Evolutionary conservation across 2,329 filamentous ascomycete species (phyloP).

Genomic region (Aspergillus melleus): DNA sequence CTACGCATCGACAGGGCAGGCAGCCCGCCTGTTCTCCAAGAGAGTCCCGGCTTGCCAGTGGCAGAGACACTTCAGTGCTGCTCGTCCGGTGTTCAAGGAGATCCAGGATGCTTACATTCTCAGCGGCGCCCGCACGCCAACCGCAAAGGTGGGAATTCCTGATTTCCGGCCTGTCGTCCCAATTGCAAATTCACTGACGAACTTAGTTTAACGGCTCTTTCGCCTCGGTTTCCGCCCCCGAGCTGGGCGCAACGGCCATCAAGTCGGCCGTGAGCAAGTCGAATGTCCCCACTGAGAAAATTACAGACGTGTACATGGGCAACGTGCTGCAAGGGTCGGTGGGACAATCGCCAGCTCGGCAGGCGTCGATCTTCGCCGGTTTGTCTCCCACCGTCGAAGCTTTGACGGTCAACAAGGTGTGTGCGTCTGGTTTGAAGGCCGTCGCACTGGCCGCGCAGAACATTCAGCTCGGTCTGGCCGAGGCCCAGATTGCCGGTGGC

Average conservation of each 20-base stretch:
- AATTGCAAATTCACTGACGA: background rate
- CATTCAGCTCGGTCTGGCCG: slow-evolving; percentile 85
- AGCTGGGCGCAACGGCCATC: slow-evolving; percentile 87
- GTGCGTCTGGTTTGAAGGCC: slow-evolving; percentile 90
- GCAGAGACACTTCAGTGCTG: slow-evolving; percentile 54
- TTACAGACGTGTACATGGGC: slow-evolving; percentile 96
- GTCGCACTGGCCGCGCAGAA: slow-evolving; percentile 89
- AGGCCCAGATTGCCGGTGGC: slow-evolving; percentile 87
- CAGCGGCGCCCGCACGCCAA: slow-evolving; percentile 85
- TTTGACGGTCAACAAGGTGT: slow-evolving; percentile 96
- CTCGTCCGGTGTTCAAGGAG: slow-evolving; percentile 57
- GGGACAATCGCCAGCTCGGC: slow-evolving; percentile 88
- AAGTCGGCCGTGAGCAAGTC: slow-evolving; percentile 87
- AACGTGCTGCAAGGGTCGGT: slow-evolving; percentile 83
- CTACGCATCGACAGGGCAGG: slow-evolving; percentile 21
- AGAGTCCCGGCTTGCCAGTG: slow-evolving; percentile 46
- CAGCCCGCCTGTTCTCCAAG: slow-evolving; percentile 27
- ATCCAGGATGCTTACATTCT: slow-evolving; percentile 92
- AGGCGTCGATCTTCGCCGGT: slow-evolving; percentile 86
- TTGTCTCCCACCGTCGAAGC: slow-evolving; percentile 80
- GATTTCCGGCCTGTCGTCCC: background rate
- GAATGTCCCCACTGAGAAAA: slow-evolving; percentile 73
- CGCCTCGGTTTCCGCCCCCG: slow-evolving; percentile 76
- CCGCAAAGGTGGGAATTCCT: slow-evolving; percentile 66
- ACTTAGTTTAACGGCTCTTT: slow-evolving; percentile 92